Percentiles rank a stretch among this genome's conserved stretches.
phyloP scores from a whole-genome alignment of 805 yeast species.

The Martiniozyma abietophila region DNA sequence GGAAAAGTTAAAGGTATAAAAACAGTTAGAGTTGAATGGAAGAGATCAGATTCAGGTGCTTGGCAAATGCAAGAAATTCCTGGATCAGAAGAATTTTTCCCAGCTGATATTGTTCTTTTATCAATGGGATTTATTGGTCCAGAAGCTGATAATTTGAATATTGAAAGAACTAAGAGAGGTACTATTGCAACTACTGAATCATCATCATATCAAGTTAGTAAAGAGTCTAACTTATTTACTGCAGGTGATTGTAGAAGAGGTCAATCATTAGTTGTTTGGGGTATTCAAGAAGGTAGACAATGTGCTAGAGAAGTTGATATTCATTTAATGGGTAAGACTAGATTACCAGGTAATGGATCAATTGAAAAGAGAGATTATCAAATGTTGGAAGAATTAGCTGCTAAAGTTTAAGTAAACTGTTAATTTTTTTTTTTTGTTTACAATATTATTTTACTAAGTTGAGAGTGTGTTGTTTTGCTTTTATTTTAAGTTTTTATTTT shows the following conservation, averaged over 20 bases:
- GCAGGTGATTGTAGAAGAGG: slow-evolving; percentile 99
- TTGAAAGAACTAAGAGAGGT: slow-evolving; percentile 72
- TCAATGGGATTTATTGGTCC: slow-evolving; percentile 99
- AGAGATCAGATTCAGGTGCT: slow-evolving; percentile 87
- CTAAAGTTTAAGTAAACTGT: slow-evolving; percentile 31
- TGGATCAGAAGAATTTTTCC: slow-evolving; percentile 86
- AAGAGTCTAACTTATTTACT: slow-evolving; percentile 66
- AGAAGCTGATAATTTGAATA: slow-evolving; percentile 66
- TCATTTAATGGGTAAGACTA: slow-evolving; percentile 65
- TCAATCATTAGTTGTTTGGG: slow-evolving; percentile 97
- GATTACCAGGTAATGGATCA: slow-evolving; percentile 91
- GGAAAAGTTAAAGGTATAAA: slow-evolving; percentile 94
- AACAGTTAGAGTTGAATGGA: slow-evolving; percentile 98
- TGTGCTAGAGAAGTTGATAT: slow-evolving; percentile 92
- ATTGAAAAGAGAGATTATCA: slow-evolving; percentile 78
- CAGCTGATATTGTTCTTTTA: slow-evolving; percentile 86
- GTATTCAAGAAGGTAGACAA: slow-evolving; percentile 98
- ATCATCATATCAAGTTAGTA: slow-evolving; percentile 55
- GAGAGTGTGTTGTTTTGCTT: neutral
- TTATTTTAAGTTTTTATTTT: neutral
- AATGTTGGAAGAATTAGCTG: slow-evolving; percentile 67
- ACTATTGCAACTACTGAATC: slow-evolving; percentile 60
- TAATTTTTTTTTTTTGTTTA: neutral
- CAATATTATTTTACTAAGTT: no score
- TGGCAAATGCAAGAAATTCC: slow-evolving; percentile 99